Evolutionary conservation across 768 basidiomycete genomes (phyloP).

Genomic region (Leccinum olivaceopallidum): DNA sequence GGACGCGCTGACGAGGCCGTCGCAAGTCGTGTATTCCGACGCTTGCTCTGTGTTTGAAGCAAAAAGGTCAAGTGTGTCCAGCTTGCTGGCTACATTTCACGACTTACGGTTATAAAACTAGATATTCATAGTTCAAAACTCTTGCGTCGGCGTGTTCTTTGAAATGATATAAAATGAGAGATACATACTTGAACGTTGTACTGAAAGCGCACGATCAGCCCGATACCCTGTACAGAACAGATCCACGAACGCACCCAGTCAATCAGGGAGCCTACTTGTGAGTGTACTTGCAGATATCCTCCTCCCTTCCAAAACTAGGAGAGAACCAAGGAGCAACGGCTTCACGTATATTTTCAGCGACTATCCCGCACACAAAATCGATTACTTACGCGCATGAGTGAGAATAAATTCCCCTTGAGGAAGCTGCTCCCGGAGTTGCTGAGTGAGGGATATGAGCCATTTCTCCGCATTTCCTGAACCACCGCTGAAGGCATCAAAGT

Average conservation of each 20-base stretch:
- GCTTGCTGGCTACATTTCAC: background rate
- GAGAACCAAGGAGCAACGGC: slow-evolving; percentile 50
- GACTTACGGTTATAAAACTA: slow-evolving; percentile 25
- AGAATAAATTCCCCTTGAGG: slow-evolving; percentile 35
- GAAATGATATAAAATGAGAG: background rate
- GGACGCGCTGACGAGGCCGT: slow-evolving; percentile 38
- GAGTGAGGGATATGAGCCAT: slow-evolving; percentile 36
- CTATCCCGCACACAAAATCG: background rate
- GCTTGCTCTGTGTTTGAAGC: slow-evolving; percentile 31
- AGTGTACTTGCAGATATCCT: slow-evolving; percentile 41
- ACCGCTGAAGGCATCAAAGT: slow-evolving; percentile 53
- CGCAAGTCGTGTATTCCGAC: slow-evolving; percentile 38
- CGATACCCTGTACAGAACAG: background rate
- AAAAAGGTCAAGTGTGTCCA: background rate
- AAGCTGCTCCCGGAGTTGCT: slow-evolving; percentile 30
- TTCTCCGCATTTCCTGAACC: slow-evolving; percentile 48
- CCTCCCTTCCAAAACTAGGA: slow-evolving; percentile 34
- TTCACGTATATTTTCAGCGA: slow-evolving; percentile 5
- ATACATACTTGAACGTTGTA: slow-evolving; percentile 42
- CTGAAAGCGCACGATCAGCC: slow-evolving; percentile 18
- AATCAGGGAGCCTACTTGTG: slow-evolving; percentile 41
- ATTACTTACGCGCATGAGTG: slow-evolving; percentile 36
- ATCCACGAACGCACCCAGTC: slow-evolving; percentile 39
- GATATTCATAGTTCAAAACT: background rate
- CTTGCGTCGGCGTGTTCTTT: background rate